These are phyloP conservation scores for Ceratopteris richardii DNA, from an alignment of 75 land plant genomes.

Conservation along the genomic window DNA sequence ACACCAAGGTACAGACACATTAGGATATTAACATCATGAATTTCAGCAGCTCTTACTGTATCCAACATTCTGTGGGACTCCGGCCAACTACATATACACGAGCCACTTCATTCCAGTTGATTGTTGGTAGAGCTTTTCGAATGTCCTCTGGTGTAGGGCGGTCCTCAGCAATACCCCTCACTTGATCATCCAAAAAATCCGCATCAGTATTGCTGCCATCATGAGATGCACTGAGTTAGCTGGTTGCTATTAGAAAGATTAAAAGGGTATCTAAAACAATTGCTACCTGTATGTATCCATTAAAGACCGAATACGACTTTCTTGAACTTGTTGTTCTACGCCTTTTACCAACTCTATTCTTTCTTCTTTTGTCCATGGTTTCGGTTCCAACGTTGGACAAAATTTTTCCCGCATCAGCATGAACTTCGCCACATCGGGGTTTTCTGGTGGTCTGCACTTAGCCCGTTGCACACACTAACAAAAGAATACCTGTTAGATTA, in stretches of 20 bases:
- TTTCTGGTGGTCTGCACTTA: conserved; percentile 54
- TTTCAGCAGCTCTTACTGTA: conserved; percentile 34
- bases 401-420: conserved; percentile 30
- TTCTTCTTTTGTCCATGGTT: conserved; percentile 61
- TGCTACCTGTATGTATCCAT: conserved; percentile 38
- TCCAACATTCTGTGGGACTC: conserved; percentile 66
- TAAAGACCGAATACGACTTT: conserved; percentile 41
- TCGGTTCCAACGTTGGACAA: conserved; percentile 28
- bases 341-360: conserved; percentile 63
- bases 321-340: conserved; percentile 71
- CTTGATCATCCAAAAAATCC: conserved; percentile 33
- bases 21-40: no score
- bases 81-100: conserved; percentile 52
- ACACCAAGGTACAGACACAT: no score
- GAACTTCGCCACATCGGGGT: conserved; percentile 55
- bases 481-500: no score
- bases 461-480: conserved; percentile 20
- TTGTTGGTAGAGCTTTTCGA: conserved; percentile 36
- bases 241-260: background rate
- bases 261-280: background rate
- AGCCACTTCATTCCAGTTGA: conserved; percentile 78
- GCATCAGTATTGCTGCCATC: conserved; percentile 27
- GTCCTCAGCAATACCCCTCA: conserved; percentile 27
- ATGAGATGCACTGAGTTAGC: conserved; percentile 1
- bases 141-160: conserved; percentile 57